Conservation (phyloP, 2,329 filamentous ascomycete genomes). For the Ophiostoma angusticollis region DNA sequence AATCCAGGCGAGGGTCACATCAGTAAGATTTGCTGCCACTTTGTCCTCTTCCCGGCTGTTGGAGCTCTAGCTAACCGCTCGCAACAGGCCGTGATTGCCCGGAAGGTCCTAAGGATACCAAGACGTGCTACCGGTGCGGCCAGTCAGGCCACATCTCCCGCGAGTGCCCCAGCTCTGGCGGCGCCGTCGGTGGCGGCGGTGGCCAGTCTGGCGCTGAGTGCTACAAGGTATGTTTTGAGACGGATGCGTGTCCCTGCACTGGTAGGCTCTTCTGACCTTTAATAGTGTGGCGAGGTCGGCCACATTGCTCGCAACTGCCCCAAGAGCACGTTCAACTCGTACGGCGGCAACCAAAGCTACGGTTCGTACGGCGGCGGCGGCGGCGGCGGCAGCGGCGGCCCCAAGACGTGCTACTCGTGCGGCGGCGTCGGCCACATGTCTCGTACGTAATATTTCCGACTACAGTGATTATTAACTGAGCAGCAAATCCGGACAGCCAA, state of each 20-base stretch:
- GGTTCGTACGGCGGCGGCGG: conserved; percentile 34
- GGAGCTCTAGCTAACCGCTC: conserved; percentile 12
- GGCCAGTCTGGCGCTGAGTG: conserved; percentile 53
- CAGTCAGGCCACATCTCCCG: conserved; percentile 83
- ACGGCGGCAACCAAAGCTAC: conserved; percentile 33
- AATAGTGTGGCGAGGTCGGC: conserved; percentile 76
- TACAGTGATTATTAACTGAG: background rate
- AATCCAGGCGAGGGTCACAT: conserved; percentile 56
- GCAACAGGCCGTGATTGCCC: conserved; percentile 75
- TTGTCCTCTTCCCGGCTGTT: background rate
- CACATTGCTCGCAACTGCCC: conserved; percentile 92
- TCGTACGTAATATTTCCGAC: conserved; percentile 43
- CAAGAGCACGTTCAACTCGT: conserved; percentile 50
- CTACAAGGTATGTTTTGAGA: conserved; percentile 55
- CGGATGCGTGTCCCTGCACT: background rate
- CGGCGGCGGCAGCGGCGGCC: conserved; percentile 22
- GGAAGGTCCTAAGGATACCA: conserved; percentile 74
- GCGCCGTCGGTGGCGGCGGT: conserved; percentile 24
- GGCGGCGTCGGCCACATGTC: conserved; percentile 96
- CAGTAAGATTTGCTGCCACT: conserved; percentile 34
- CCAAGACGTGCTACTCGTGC: conserved; percentile 94
- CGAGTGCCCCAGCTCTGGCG: conserved; percentile 54
- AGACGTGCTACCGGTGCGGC: conserved; percentile 68
- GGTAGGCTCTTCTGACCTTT: conserved; percentile 5
- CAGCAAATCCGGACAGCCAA: background rate